phyloP scores from a whole-genome alignment of 148 eudicot species.

The Fagopyrum homotropicum region DNA sequence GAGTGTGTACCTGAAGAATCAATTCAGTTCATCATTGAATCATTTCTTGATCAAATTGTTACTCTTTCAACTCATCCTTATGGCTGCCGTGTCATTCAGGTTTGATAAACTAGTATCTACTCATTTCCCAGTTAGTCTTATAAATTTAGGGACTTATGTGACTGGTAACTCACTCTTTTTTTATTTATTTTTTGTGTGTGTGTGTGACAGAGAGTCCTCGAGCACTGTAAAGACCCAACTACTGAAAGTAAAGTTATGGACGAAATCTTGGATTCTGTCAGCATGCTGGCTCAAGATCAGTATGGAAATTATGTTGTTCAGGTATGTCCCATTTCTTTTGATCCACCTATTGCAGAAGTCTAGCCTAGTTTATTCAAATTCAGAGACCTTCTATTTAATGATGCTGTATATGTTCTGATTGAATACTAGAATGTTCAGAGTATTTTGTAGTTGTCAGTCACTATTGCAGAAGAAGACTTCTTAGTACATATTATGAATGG shows the following conservation, averaged over 20 bases:
- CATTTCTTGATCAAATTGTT: conserved; percentile 94
- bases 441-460: neutral
- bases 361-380: no score
- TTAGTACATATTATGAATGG: neutral
- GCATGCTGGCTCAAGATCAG: conserved; percentile 97
- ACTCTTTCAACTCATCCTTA: conserved; percentile 97
- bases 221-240: conserved; percentile 71
- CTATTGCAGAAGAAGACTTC: neutral
- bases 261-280: conserved; percentile 79
- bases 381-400: no score
- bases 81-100: conserved; percentile 99
- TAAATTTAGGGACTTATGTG: neutral
- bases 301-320: conserved; percentile 98
- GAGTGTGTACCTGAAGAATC: conserved; percentile 96
- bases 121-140: neutral
- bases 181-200: no score
- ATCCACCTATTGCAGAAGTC: neutral
- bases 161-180: neutral
- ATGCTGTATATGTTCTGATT: neutral
- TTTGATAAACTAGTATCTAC: conserved; percentile 12
- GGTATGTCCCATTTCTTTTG: conserved; percentile 38
- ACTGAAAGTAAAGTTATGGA: conserved; percentile 95
- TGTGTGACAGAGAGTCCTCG: conserved; percentile 75
- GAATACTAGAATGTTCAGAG: no score
- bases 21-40: conserved; percentile 74